Evolutionary conservation across 2,329 filamentous ascomycete genomes (phyloP), one percentile per base, ranked within the genome.

Genomic region (Cordyceps javanica): DNA sequence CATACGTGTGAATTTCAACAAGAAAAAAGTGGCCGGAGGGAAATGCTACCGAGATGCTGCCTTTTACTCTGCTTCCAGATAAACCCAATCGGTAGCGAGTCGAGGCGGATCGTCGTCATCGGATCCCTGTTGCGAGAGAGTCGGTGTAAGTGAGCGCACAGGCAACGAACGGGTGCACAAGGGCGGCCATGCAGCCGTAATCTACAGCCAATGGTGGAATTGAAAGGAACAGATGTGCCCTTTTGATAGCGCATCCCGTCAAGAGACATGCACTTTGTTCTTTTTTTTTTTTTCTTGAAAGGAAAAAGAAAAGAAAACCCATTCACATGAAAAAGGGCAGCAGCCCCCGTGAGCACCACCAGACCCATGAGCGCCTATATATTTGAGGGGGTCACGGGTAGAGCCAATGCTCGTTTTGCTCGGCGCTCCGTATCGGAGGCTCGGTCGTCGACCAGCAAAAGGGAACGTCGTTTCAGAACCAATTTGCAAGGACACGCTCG

Each of bases 401-500:
- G n/a, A n/a, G 30, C 21, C 21, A 44, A 14, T 23, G 14, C 36
- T 19, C 16, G n/a, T n/a, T n/a, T n/a, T 49, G 44, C 54, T 56
- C 54, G 54, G 54, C 54, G 21, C 51, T 56, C 54, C 34, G 44
- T 49, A 56, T 56, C 54, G 44, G 54, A 56, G 44, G 14, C 54
- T 56, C 54, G 54, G 54, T 50, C 54, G 45, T 34, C 45, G 36
- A n/a, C 30, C 39, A 38, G 30, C 39, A 44, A 34, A 26, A n/a
- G n/a, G n/a, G n/a, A 25, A 39, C 41, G 14, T 16, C 8, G 19
- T 39, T 14, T 48, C 41, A 41, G 53, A 16, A 30, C 53, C 41
- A 39, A 45, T 19, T 36, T 55, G 14, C 21, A 45, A 5, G 25
- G 28, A 13, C 30, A 14, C 52, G 16, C 11, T n/a, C 23, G 14